phyloP scores from a whole-genome alignment of 495 filamentous ascomycete genomes.

The Cercophora scortea region DNA sequence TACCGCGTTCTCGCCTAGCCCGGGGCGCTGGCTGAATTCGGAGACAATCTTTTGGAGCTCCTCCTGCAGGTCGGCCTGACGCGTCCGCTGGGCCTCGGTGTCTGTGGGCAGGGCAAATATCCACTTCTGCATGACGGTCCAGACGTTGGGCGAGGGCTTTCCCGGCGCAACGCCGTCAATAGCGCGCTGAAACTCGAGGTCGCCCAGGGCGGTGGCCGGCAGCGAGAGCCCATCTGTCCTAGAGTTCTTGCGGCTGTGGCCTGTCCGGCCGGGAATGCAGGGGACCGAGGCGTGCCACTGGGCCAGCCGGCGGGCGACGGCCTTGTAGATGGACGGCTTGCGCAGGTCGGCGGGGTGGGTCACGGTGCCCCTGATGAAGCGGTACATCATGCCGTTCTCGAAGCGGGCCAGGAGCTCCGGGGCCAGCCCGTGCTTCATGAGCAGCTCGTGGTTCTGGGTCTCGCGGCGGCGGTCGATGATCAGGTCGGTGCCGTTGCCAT shows the following conservation, averaged over 20 bases:
- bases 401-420: constrained; percentile 87
- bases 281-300: constrained; percentile 90
- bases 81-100: constrained; percentile 55
- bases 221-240: constrained; percentile 13
- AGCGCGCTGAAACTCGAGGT: constrained; percentile 30
- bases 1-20: constrained; percentile 66
- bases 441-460: constrained; percentile 55
- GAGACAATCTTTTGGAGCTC: constrained; percentile 64
- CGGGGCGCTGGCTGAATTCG: constrained; percentile 64
- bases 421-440: constrained; percentile 73
- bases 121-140: constrained; percentile 95
- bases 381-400: constrained; percentile 91
- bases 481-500: constrained; percentile 88
- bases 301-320: constrained; percentile 72
- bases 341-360: constrained; percentile 75
- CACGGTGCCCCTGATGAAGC: constrained; percentile 73
- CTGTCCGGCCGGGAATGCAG: constrained; percentile 34
- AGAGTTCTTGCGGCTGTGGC: constrained; percentile 27
- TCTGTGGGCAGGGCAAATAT: constrained; percentile 71
- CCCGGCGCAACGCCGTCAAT: constrained; percentile 52
- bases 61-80: constrained; percentile 59
- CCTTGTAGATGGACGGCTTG: constrained; percentile 63
- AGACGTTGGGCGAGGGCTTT: constrained; percentile 69
- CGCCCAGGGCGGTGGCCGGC: constrained; percentile 15
- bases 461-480: constrained; percentile 94